These are phyloP conservation scores for Clathrus columnatus DNA, from an alignment of 768 basidiomycete species.

Conservation along the genomic window DNA sequence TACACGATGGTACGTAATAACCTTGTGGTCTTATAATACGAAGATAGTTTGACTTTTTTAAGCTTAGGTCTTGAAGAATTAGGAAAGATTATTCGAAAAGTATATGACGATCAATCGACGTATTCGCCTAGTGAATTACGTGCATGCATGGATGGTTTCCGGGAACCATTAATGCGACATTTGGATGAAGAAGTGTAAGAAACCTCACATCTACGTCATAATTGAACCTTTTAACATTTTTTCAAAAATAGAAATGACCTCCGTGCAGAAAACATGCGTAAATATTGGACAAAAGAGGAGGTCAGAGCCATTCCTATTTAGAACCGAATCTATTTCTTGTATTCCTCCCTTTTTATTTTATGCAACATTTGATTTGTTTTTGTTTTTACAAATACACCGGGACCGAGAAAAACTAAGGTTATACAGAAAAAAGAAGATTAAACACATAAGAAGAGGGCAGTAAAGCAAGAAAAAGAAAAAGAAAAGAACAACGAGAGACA, in stretches of 20 bases:
- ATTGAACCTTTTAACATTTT: neutral
- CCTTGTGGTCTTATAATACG: neutral
- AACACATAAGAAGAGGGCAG: neutral
- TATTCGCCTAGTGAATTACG: slow-evolving; percentile 46
- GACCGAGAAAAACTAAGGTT: neutral
- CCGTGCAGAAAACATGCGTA: slow-evolving; percentile 40
- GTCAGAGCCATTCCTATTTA: slow-evolving; percentile 28
- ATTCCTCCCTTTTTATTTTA: no score
- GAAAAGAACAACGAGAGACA: neutral
- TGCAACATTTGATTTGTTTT: no score
- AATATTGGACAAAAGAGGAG: slow-evolving; percentile 44
- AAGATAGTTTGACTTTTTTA: neutral
- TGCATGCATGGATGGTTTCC: slow-evolving; percentile 39
- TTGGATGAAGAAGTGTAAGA: slow-evolving; percentile 39
- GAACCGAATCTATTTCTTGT: no score
- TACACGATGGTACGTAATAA: slow-evolving; percentile 38
- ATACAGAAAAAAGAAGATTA: neutral
- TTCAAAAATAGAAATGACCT: slow-evolving; percentile 33
- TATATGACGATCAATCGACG: slow-evolving; percentile 31
- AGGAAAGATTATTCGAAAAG: slow-evolving; percentile 31
- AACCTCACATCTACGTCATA: neutral
- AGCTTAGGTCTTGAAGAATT: slow-evolving; percentile 38
- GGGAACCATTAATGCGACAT: slow-evolving; percentile 13
- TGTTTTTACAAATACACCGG: neutral
- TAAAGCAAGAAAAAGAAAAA: no score